Evolutionary conservation across 2,329 filamentous ascomycete species (phyloP).

Genomic region (Plenodomus lindquistii): DNA sequence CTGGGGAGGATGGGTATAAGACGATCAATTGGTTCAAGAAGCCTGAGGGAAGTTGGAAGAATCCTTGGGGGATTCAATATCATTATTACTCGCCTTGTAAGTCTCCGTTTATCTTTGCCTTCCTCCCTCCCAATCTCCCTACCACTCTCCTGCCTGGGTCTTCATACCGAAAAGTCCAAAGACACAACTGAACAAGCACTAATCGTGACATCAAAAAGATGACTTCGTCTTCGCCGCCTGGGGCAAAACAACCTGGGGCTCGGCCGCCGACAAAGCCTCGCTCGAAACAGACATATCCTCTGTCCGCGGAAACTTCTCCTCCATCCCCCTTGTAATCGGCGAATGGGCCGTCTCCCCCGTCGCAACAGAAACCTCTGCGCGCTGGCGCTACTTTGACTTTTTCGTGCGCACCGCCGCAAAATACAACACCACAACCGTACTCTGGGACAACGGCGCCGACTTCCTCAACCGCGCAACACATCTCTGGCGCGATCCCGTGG

Average conservation of each 20-base stretch:
- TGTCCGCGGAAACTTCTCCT: slow-evolving; percentile 59
- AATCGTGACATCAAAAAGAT: too few relatives aligned
- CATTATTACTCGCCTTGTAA: slow-evolving; percentile 65
- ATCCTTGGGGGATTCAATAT: slow-evolving; percentile 64
- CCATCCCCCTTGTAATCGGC: slow-evolving; percentile 60
- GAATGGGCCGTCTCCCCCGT: slow-evolving; percentile 59
- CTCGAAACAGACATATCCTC: slow-evolving; percentile 56
- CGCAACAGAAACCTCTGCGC: slow-evolving; percentile 58
- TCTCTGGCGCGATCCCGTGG: slow-evolving; percentile 56
- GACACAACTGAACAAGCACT: too few relatives aligned
- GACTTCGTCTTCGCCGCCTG: slow-evolving; percentile 51
- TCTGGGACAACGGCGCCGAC: slow-evolving; percentile 65
- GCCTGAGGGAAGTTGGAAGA: slow-evolving; percentile 52
- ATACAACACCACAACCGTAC: slow-evolving; percentile 55
- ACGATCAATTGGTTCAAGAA: slow-evolving; percentile 59
- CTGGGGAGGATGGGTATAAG: slow-evolving; percentile 56
- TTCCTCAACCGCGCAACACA: slow-evolving; percentile 56
- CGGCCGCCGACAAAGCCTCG: slow-evolving; percentile 55
- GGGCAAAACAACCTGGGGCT: slow-evolving; percentile 65
- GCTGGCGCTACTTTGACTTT: slow-evolving; percentile 63
- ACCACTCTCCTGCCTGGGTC: too few relatives aligned
- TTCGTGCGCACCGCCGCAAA: slow-evolving; percentile 55
- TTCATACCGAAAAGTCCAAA: too few relatives aligned
- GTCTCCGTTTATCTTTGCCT: slow-evolving; percentile 2
- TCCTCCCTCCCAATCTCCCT: slow-evolving; percentile 13